Percentiles rank a stretch among this genome's conserved stretches.
phyloP scores from a whole-genome alignment of 257 asterid genomes.

The Ophiorrhiza pumila region DNA sequence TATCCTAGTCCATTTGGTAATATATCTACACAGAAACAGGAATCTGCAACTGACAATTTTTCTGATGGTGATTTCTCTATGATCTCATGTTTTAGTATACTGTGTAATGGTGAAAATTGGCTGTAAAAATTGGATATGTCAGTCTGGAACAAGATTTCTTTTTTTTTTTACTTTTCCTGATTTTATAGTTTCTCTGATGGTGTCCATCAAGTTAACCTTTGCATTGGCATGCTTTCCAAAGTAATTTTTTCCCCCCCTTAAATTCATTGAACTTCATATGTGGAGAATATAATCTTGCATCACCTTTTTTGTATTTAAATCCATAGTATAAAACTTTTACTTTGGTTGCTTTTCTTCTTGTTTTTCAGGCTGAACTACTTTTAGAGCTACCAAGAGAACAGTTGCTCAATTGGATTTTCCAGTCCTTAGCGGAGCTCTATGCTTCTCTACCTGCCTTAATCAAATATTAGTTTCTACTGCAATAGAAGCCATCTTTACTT shows the following conservation, averaged over 20 bases:
- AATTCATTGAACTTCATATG: too few relatives aligned
- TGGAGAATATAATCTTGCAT: too few relatives aligned
- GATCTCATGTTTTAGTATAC: neutral
- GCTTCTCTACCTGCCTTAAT: conserved; percentile 77
- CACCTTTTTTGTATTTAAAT: too few relatives aligned
- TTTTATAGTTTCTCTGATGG: neutral
- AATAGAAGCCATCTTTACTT: conserved; percentile 6
- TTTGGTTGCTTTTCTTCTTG: neutral
- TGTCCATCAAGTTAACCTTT: neutral
- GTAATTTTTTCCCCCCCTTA: too few relatives aligned
- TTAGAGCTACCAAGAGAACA: conserved; percentile 95
- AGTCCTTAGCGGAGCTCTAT: conserved; percentile 83
- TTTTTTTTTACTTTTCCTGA: neutral
- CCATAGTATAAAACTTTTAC: too few relatives aligned
- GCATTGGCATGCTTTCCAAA: neutral
- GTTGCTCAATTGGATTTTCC: conserved; percentile 93
- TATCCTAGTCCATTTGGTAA: neutral
- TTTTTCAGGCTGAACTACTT: conserved; percentile 76
- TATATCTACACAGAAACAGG: neutral
- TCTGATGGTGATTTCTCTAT: neutral
- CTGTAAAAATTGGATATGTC: neutral
- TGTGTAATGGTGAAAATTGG: neutral
- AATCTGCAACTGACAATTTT: neutral
- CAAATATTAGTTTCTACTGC: conserved; percentile 51
- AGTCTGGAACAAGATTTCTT: too few relatives aligned